Base-by-base conservation (phyloP, 2,329 filamentous ascomycete species). In the Fusarium hostae region DNA sequence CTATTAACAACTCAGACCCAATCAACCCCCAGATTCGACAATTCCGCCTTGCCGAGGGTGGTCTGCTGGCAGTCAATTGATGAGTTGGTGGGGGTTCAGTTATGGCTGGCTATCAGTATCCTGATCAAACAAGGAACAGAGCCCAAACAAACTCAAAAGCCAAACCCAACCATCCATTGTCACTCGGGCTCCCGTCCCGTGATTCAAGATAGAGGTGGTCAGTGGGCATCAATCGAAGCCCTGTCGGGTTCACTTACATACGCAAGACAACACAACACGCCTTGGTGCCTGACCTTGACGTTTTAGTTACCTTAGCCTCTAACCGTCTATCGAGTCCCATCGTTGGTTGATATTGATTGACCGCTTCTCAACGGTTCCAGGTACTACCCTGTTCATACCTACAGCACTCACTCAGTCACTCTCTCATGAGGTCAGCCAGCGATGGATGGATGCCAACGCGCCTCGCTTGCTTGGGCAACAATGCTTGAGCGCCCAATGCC, bases 321-420 rank as follows among this genome's bases (percentile, higher is more conserved):
- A 43, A 61, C 67, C 50, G 24, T 41, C 50, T 43, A 43, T 69
- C 67, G 44, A 71, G 41, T 70, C 56, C 65, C 67, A 66, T 74
- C 63, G 59, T 60, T 62, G 64, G 66, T 70, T 64, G 40, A 28
- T n/a, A 7, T 66, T 47, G 61, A 75, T 78, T 78, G 76, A 80
- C 78, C 78, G 78, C 78, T 80, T 72, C 74, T 79, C 75, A 59
- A 68, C 64, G 70, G 68, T 78, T 71, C 78, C 73, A 72, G 78
- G 78, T 76, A 76, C 75, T 79, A 71, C 78, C 78, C 79, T 80
- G 78, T 28, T 35, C 40, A 24, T 34, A 56, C 52, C 26, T 34
- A 26, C 54, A 39, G 32, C 34, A 39, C 22, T 52, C 48, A 16
- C 75, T 77, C 71, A 61, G 28, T 50, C 57, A 61, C 63, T 72